phyloP scores from a whole-genome alignment of 164 flowering plant species.

The Stephania yunnanensis region DNA sequence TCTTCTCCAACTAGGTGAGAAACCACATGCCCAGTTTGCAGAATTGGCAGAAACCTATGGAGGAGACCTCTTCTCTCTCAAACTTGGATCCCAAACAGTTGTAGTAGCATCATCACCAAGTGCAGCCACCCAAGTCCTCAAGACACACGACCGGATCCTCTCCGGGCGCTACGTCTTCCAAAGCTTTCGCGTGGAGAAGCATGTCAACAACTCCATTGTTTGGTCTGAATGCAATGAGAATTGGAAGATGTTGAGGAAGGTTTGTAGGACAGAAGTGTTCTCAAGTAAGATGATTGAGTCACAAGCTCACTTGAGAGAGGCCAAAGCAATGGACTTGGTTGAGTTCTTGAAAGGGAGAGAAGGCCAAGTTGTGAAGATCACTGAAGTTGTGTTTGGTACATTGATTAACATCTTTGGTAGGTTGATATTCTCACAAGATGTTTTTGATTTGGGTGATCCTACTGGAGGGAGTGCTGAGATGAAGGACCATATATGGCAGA shows the following conservation, averaged over 20 bases:
- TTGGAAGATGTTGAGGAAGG: conserved; percentile 32
- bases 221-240: conserved; percentile 28
- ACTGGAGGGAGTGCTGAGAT: conserved; percentile 14
- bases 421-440: conserved; percentile 20
- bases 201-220: conserved; percentile 13
- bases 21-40: conserved; percentile 22
- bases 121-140: conserved; percentile 29
- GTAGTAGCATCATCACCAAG: conserved; percentile 29
- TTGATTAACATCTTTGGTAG: conserved; percentile 21
- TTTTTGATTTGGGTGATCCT: conserved; percentile 18
- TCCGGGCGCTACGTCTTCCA: conserved; percentile 24
- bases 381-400: conserved; percentile 21
- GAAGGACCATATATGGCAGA: conserved; percentile 23
- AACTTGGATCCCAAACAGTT: conserved; percentile 21
- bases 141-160: conserved; percentile 27
- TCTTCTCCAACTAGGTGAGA: conserved; percentile 22
- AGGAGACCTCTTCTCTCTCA: conserved; percentile 24
- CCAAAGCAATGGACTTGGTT: conserved; percentile 22
- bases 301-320: conserved; percentile 27
- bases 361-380: conserved; percentile 21
- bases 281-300: conserved; percentile 25
- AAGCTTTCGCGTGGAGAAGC: conserved; percentile 3
- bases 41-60: conserved; percentile 23
- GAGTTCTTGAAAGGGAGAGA: conserved; percentile 8
- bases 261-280: conserved; percentile 34